phyloP scores from a whole-genome alignment of 805 yeast species.

The Torulaspora delbrueckii region DNA sequence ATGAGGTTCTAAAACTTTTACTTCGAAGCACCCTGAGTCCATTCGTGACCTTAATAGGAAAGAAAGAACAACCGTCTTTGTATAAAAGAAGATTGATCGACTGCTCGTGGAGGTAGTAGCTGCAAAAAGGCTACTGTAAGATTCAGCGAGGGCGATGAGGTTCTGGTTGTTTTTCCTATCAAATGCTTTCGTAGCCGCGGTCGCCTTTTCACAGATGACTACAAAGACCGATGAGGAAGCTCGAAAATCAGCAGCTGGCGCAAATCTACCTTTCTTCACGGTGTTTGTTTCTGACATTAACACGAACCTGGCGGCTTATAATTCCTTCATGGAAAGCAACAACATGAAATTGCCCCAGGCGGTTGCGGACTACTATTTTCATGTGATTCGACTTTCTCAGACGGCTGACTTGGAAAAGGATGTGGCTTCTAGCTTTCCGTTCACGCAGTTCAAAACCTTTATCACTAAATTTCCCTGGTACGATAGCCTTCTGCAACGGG shows the following conservation, averaged over 20 bases:
- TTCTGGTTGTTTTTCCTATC: background rate
- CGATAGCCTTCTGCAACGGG: slow-evolving; percentile 20
- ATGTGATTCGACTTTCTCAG: slow-evolving; percentile 26
- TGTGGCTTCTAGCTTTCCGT: slow-evolving; percentile 35
- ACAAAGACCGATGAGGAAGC: slow-evolving; percentile 12
- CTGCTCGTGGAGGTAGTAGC: too few relatives aligned
- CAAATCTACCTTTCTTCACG: slow-evolving; percentile 32
- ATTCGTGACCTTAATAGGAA: slow-evolving; percentile 3
- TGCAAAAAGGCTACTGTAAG: background rate
- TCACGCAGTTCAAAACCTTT: slow-evolving; percentile 36
- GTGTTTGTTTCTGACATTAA: slow-evolving; percentile 35
- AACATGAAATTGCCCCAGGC: slow-evolving; percentile 35
- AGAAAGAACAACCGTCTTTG: background rate
- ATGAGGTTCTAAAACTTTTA: background rate
- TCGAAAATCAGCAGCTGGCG: slow-evolving; percentile 31
- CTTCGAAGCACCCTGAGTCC: background rate
- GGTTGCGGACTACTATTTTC: slow-evolving; percentile 35
- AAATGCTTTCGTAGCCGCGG: background rate
- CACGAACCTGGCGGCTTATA: slow-evolving; percentile 27
- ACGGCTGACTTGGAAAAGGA: slow-evolving; percentile 27
- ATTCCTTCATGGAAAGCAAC: slow-evolving; percentile 35
- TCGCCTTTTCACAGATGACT: background rate
- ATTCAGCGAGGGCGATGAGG: background rate
- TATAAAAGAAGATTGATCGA: background rate
- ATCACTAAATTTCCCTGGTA: slow-evolving; percentile 35